These are phyloP conservation scores for Fusarium paranaense DNA, from an alignment of 2,329 filamentous ascomycete genomes.

Conservation along the genomic window DNA sequence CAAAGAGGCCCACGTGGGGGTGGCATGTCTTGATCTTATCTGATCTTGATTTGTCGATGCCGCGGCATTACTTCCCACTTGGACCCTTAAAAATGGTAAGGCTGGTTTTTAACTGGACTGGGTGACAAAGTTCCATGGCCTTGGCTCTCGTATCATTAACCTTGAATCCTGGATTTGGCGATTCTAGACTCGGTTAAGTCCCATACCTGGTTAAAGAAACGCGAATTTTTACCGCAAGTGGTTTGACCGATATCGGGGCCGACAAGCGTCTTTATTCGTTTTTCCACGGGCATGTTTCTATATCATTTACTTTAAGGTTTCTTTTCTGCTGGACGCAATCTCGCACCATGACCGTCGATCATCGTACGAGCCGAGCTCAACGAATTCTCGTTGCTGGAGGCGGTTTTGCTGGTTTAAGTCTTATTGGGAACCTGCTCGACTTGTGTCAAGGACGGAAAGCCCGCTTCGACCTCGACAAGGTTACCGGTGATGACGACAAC, in stretches of 20 bases:
- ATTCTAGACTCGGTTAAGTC: neutral
- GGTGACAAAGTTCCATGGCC: neutral
- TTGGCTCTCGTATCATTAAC: neutral
- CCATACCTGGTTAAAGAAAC: neutral
- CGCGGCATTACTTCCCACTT: neutral
- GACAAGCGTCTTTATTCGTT: neutral
- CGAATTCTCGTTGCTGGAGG: neutral
- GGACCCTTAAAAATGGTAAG: neutral
- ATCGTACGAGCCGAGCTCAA: neutral
- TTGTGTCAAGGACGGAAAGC: neutral
- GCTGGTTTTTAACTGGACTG: neutral
- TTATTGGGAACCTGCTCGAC: neutral
- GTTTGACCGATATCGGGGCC: neutral
- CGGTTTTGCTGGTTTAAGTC: neutral
- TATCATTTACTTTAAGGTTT: neutral
- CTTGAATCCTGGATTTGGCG: neutral
- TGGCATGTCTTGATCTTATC: neutral
- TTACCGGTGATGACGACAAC: neutral
- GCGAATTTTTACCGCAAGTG: neutral
- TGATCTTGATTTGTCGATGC: neutral
- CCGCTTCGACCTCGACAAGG: neutral
- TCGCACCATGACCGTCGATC: neutral
- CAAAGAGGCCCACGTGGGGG: neutral
- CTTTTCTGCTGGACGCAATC: neutral
- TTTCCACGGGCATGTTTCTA: neutral